Conservation (phyloP, 345 rosid genomes). For the Garcia nutans region DNA sequence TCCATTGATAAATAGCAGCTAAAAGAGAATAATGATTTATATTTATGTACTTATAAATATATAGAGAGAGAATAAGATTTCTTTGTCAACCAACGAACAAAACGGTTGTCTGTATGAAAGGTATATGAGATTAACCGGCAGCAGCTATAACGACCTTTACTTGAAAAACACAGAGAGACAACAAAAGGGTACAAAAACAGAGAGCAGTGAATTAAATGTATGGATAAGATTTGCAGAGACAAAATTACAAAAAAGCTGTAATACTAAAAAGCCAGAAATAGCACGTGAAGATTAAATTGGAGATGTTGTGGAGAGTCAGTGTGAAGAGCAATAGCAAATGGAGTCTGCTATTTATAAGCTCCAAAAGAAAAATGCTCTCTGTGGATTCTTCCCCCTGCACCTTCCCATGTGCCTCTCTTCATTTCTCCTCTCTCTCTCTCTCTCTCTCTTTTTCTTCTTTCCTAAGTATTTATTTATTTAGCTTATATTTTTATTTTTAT, state of each 20-base stretch:
- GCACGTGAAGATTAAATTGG: constrained; percentile 39
- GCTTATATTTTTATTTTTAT: too few relatives aligned
- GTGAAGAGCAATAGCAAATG: constrained; percentile 12
- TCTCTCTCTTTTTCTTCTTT: background rate
- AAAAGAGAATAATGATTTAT: too few relatives aligned
- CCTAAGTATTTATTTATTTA: too few relatives aligned
- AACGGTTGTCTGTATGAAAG: constrained; percentile 28
- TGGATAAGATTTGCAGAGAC: constrained; percentile 41
- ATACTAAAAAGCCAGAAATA: constrained; percentile 11
- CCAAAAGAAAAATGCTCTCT: constrained; percentile 14
- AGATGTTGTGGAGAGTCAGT: too few relatives aligned
- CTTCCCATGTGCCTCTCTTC: constrained; percentile 24
- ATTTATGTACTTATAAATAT: too few relatives aligned
- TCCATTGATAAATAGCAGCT: constrained; percentile 24
- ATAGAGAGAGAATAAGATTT: constrained; percentile 1
- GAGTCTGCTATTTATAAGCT: constrained; percentile 40
- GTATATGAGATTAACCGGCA: background rate
- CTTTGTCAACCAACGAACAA: constrained; percentile 47
- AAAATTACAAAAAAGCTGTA: background rate
- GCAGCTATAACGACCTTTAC: constrained; percentile 25
- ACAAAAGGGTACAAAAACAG: constrained; percentile 7
- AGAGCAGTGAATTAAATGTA: background rate
- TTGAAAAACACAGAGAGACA: constrained; percentile 1
- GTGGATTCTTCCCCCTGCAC: constrained; percentile 6
- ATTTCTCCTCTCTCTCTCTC: background rate